These are phyloP conservation scores for Podaxis mareebaensis DNA, from an alignment of 768 basidiomycete species.

Conservation along the genomic window DNA sequence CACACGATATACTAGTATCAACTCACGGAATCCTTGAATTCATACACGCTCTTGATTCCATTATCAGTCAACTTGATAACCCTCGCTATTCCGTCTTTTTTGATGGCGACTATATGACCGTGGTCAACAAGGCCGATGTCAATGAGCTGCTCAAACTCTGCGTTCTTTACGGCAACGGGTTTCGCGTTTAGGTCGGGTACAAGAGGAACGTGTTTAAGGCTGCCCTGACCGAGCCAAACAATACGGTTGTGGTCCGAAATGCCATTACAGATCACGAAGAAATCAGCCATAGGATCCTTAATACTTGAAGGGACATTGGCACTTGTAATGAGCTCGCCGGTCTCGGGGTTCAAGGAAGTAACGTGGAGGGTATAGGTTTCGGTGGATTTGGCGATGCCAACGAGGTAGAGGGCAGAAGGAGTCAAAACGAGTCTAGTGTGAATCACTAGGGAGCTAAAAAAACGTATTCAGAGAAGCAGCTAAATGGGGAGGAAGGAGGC, in stretches of 20 bases:
- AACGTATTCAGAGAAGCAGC: constrained; percentile 7
- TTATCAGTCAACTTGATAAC: constrained; percentile 53
- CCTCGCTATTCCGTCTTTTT: constrained; percentile 53
- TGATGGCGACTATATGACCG: constrained; percentile 64
- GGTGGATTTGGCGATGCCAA: constrained; percentile 53
- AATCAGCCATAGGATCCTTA: constrained; percentile 31
- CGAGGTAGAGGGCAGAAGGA: constrained; percentile 51
- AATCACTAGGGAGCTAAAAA: constrained; percentile 58
- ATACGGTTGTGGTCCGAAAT: constrained; percentile 32
- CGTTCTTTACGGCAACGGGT: constrained; percentile 40
- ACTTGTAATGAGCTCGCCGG: constrained; percentile 51
- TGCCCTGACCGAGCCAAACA: constrained; percentile 55
- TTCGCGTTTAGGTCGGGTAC: constrained; percentile 52
- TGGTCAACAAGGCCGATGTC: constrained; percentile 59
- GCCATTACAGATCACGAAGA: constrained; percentile 27
- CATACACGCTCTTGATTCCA: constrained; percentile 44
- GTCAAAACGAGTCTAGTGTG: constrained; percentile 64
- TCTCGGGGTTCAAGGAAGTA: constrained; percentile 54
- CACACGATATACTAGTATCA: not conserved
- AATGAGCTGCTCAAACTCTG: constrained; percentile 50
- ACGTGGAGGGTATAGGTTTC: constrained; percentile 67
- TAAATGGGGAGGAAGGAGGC: constrained; percentile 23
- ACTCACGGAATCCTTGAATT: constrained; percentile 59
- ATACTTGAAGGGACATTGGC: constrained; percentile 56
- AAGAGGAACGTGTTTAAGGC: constrained; percentile 51